phyloP scores from a whole-genome alignment of 345 rosid genomes.

The Trapa bicornis region DNA sequence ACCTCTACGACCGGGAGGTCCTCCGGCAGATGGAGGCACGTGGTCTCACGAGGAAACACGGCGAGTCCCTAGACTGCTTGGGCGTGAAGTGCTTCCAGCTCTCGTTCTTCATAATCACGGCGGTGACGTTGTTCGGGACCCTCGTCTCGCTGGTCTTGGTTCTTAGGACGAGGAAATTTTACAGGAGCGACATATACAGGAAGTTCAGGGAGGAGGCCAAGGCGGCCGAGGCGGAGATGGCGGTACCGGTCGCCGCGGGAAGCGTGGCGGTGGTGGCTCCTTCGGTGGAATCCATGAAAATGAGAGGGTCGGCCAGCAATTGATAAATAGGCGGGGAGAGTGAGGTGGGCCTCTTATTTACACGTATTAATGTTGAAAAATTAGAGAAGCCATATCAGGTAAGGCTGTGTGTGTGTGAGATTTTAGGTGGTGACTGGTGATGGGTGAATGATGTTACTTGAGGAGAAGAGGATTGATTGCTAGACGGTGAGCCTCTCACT shows the following conservation, averaged over 20 bases:
- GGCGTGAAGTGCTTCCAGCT: conserved; percentile 44
- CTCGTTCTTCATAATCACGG: conserved; percentile 42
- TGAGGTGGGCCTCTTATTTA: no score
- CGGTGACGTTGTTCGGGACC: conserved; percentile 36
- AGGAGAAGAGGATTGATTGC: no score
- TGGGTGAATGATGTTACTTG: no score
- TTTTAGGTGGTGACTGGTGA: no score
- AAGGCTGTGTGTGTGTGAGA: no score
- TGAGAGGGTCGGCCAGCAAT: neutral
- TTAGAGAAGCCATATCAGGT: no score
- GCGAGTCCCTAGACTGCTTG: conserved; percentile 27
- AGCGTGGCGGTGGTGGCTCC: neutral
- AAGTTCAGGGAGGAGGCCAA: conserved; percentile 39
- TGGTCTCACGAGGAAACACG: conserved; percentile 15
- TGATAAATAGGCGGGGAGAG: neutral
- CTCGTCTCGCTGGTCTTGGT: conserved; percentile 43
- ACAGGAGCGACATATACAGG: conserved; percentile 49
- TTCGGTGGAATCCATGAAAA: neutral
- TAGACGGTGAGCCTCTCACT: no score
- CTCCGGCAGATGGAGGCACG: conserved; percentile 26
- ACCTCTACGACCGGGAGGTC: conserved; percentile 48
- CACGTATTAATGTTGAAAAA: neutral
- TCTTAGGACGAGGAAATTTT: conserved; percentile 47
- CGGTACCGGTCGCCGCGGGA: neutral
- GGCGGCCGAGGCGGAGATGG: conserved; percentile 25